These are phyloP conservation scores for Penicillium olsonii DNA, from an alignment of 2,329 filamentous ascomycete species.

Conservation along the genomic window DNA sequence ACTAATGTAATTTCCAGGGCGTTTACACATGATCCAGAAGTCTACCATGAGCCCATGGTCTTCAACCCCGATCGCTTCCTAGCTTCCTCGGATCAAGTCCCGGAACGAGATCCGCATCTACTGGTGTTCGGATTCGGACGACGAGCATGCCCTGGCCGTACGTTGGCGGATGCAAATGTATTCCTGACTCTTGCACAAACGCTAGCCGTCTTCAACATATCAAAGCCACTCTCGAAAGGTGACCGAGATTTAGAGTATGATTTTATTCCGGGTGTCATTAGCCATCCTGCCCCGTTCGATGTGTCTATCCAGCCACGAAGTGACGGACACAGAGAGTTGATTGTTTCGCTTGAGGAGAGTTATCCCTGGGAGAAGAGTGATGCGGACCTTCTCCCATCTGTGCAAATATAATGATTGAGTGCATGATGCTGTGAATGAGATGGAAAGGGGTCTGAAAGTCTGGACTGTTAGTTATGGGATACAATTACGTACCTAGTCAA, in stretches of 20 bases:
- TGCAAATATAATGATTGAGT: no score
- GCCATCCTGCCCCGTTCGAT: slow-evolving; percentile 41
- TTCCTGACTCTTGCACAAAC: slow-evolving; percentile 20
- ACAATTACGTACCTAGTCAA: no score
- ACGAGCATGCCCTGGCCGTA: slow-evolving; percentile 23
- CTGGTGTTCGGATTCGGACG: slow-evolving; percentile 27
- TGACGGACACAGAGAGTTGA: slow-evolving; percentile 33
- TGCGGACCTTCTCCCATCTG: slow-evolving; percentile 21
- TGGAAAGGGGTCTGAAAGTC: no score
- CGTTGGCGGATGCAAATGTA: slow-evolving; percentile 20
- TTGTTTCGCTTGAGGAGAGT: slow-evolving; percentile 35
- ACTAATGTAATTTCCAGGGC: slow-evolving; percentile 27
- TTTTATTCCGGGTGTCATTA: slow-evolving; percentile 25
- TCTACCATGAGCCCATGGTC: slow-evolving; percentile 37
- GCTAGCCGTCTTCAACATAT: slow-evolving; percentile 21
- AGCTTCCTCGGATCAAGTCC: slow-evolving; percentile 22
- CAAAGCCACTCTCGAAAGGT: slow-evolving; percentile 15
- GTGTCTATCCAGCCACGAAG: slow-evolving; percentile 37
- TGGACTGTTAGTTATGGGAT: no score
- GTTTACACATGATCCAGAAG: slow-evolving; percentile 41
- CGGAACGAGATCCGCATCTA: slow-evolving; percentile 41
- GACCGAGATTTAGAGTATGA: slow-evolving; percentile 13
- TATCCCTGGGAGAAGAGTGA: slow-evolving; percentile 46
- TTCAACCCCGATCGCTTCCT: slow-evolving; percentile 50
- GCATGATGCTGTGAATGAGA: background rate